These are phyloP conservation scores for Coemansia pectinata DNA, from an alignment of 192 early-diverging fungal species.

Conservation along the genomic window DNA sequence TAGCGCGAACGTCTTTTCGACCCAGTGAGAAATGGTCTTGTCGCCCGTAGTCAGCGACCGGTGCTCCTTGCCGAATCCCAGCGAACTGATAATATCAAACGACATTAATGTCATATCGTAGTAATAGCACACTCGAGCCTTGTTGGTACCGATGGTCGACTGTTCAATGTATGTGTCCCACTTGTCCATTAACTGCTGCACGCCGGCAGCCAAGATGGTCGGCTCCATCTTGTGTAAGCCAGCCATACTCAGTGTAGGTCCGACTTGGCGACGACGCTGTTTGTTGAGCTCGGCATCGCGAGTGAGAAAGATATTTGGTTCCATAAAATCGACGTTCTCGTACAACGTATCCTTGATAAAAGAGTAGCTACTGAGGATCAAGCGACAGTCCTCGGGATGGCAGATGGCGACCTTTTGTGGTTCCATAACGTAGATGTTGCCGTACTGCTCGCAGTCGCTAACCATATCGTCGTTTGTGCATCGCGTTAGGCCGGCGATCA, in stretches of 20 bases:
- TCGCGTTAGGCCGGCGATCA: constrained; percentile 6
- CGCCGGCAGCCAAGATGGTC: constrained; percentile 27
- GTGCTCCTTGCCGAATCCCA: constrained; percentile 32
- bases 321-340: constrained; percentile 29
- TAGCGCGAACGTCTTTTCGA: constrained; percentile 34
- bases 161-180: constrained; percentile 23
- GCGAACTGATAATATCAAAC: constrained; percentile 41
- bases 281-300: constrained; percentile 33
- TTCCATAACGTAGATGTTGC: constrained; percentile 32
- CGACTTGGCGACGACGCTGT: constrained; percentile 34
- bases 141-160: neutral
- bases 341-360: constrained; percentile 32
- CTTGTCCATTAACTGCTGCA: constrained; percentile 21
- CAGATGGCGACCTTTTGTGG: constrained; percentile 33
- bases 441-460: constrained; percentile 15
- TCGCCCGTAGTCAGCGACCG: constrained; percentile 28
- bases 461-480: constrained; percentile 36
- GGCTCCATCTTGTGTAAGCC: constrained; percentile 45
- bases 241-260: constrained; percentile 23
- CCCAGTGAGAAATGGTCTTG: constrained; percentile 20
- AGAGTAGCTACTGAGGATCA: constrained; percentile 23
- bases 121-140: constrained; percentile 24
- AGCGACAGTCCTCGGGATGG: constrained; percentile 32
- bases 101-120: constrained; percentile 30
- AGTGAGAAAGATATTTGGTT: constrained; percentile 46